Conservation (phyloP, 192 early-diverging fungal genomes). For the Coemansia sp. region DNA sequence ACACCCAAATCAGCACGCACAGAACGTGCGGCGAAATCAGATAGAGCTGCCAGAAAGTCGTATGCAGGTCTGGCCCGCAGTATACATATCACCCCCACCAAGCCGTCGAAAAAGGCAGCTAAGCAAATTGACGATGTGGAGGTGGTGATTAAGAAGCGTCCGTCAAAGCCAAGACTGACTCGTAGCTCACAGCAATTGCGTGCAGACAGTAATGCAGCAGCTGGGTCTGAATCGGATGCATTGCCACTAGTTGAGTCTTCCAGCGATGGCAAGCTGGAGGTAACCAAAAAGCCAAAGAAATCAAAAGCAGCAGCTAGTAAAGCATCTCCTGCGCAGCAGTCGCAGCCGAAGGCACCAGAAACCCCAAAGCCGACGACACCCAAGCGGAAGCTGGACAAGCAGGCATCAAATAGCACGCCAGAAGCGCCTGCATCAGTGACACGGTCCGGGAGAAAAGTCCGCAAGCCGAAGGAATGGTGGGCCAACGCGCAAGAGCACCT, state of each 20-base stretch:
- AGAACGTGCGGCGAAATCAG: slow-evolving; percentile 4
- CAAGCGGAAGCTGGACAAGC: slow-evolving; percentile 15
- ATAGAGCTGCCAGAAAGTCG: too few relatives aligned
- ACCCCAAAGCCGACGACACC: slow-evolving; percentile 5
- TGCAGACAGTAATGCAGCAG: not conserved
- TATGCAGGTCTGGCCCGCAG: too few relatives aligned
- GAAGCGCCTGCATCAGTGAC: slow-evolving; percentile 24
- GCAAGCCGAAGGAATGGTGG: slow-evolving; percentile 46
- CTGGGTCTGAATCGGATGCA: not conserved
- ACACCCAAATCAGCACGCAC: slow-evolving; percentile 9
- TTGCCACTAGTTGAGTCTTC: not conserved
- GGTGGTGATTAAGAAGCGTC: too few relatives aligned
- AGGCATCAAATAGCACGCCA: slow-evolving; percentile 22
- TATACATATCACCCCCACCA: too few relatives aligned
- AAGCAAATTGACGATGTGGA: too few relatives aligned
- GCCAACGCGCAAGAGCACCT: slow-evolving; percentile 45
- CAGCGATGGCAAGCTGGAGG: not conserved
- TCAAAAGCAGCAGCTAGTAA: too few relatives aligned
- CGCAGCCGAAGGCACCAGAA: not conserved
- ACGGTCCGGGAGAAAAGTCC: slow-evolving; percentile 44
- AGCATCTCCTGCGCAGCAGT: not conserved
- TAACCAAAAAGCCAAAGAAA: not conserved
- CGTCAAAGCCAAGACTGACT: too few relatives aligned
- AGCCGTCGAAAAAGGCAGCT: too few relatives aligned
- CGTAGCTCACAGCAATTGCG: too few relatives aligned